Base-by-base conservation (phyloP, 2,329 filamentous ascomycete genomes). In the Fonsecaea monophora region DNA sequence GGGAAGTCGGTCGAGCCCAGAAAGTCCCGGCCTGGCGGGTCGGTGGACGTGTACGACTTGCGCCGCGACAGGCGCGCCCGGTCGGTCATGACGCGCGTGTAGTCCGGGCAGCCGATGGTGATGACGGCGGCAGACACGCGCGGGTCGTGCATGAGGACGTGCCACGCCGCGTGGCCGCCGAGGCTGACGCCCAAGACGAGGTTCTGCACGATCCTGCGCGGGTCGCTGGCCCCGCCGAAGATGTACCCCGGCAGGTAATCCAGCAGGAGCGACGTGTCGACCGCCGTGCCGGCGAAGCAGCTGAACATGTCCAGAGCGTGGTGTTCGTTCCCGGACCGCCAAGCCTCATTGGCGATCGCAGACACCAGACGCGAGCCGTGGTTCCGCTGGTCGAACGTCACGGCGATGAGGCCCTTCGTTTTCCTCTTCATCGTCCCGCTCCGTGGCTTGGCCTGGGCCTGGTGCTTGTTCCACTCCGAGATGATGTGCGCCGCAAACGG, bases 261-360 rank as follows among this genome's bases (percentile, higher is more conserved):
- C 71, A 98, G 89, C 68, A 98, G 80, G 9, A 89, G 83, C 15
- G 85, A 87, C 38, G 90, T 89, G 77, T 98, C 94, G n/a, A 82
- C 79, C 13, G 90, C 90, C 0, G 91, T 94, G 60, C 87, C 87
- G 71, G 86, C 82, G 50, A 71, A 71, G 57, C 60, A 69, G 60
- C 87, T 88, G 76, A 95, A 93, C 93, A 99, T 97, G 78, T 99
- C 95, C 75, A 92, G 88, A 0, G 93, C 94, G 80, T 98, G 95
- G 6, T 84, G 86, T 7, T 85, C 82, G 75, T 97, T 97, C 35
- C 92, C 93, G 42, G 86, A 79, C 53, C 86, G 85, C 94, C 94
- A 98, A 3, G 90, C 84, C 72, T 89, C 83, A 77, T 97, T 98
- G 32, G 90, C 88, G 18, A 84, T 72, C 7, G 85, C 80, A 73